Percentiles rank a stretch among this genome's conserved stretches.
phyloP scores from a whole-genome alignment of 2,329 filamentous ascomycete species.

The Capronia americana region DNA sequence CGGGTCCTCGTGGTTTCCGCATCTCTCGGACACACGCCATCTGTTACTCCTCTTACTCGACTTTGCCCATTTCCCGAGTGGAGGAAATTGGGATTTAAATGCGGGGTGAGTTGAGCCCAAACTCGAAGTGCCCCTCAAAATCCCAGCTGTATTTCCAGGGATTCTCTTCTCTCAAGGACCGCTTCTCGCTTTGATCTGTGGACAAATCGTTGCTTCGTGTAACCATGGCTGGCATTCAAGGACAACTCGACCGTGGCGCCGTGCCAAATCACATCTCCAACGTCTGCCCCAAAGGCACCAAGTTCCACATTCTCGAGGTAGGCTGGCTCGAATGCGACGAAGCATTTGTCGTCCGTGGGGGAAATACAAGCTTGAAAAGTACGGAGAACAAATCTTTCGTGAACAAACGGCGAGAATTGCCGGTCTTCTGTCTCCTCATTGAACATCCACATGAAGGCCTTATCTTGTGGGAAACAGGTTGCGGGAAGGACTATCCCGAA shows the following conservation, averaged over 20 bases:
- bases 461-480: conserved; percentile 40
- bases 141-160: conserved; percentile 3
- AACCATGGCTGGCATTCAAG: conserved; percentile 36
- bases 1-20: conserved; percentile 6
- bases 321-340: conserved; percentile 40
- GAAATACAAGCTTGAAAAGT: conserved; percentile 37
- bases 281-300: conserved; percentile 39
- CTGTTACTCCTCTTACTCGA: conserved; percentile 3
- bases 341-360: conserved; percentile 37
- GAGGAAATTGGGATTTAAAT: conserved; percentile 8
- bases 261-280: conserved; percentile 38
- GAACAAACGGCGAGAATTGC: conserved; percentile 80
- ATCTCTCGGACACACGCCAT: conserved; percentile 5
- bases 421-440: conserved; percentile 65
- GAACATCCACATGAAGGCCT: conserved; percentile 40
- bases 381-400: conserved; percentile 49
- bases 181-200: neutral
- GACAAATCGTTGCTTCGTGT: neutral
- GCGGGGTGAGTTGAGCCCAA: conserved; percentile 7
- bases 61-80: conserved; percentile 12
- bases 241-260: conserved; percentile 37
- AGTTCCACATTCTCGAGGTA: conserved; percentile 38
- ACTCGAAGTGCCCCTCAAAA: conserved; percentile 23
- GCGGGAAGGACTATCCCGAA: conserved; percentile 39
- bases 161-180: neutral